Evolutionary conservation across 176 grass and related monocot species (phyloP), one percentile per base, ranked within the genome.

Genomic region (Hordeum marinum): DNA sequence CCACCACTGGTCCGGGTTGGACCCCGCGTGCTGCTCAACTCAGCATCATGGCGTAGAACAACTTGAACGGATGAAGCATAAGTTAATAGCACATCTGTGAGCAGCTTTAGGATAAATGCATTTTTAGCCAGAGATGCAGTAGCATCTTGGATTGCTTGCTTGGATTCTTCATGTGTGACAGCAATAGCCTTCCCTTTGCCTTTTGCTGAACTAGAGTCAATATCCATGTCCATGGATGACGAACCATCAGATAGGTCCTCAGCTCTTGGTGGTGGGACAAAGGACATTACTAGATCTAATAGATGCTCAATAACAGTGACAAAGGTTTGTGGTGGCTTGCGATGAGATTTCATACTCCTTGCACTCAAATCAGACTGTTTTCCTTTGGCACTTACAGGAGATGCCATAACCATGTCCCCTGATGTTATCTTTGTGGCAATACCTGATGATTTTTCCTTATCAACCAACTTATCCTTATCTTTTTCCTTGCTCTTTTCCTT

Each of bases 41-140:
- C 96, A 83, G 86, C 88, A 86, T 96, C 96, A 70, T 85, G 91
- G 25, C 91, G 87, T 78, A 99, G 96, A 58, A 99, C 82, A 68
- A 99, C 91, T 85, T 99, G 90, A 82, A 99, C 88, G 31, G 96
- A 99, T 31, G 90, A 91, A 63, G 91, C 91, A 68, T 99, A 99
- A 36, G 96, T 99, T 72, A 99, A 84, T 74, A 99, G 87, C 70
- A 99, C 83, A 87, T 99, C 93, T 34, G 93, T 99, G 78, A 99
- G 83, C 46, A 99, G 76, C 83, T 99, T 99, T 34, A 99, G 79
- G 32, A 99, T 60, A 46, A 96, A 99, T 65, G 91, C 82, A 43
- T 43, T 94, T 88, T 89, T 99, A 54, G 96, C 96, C 82, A 99
- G 83, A 89, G 90, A 92, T 60, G 96, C 82, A 83, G 84, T 92